Evolutionary conservation across 2,329 filamentous ascomycete genomes (phyloP), one percentile per base, ranked within the genome.

Genomic region (Alternaria viburni): DNA sequence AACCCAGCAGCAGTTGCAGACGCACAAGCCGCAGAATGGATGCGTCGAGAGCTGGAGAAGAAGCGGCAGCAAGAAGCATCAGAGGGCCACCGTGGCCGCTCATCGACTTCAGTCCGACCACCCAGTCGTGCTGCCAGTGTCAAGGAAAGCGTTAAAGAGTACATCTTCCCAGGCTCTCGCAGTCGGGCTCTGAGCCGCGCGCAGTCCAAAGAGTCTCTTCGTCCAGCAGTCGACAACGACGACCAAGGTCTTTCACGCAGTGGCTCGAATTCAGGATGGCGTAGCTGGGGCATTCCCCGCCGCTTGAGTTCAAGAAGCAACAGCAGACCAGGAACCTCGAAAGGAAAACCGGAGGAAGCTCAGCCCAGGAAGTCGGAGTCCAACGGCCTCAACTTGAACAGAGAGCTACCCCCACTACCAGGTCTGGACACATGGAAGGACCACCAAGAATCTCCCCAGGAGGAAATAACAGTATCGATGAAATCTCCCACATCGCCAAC

Each of bases 381-480:
- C 9, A 47, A 54, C 12, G 41, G 47, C 3, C 60, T 83, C 61
- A 80, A 85, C 57, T 74, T 85, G 30, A 85, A 85, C 68, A 73
- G 83, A 59, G 82, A 84, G 61, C 70, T 85, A 23, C 83, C 83
- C 32, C 83, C 83, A 5, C 65, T 85, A 11, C 83, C 83, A 7
- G 80, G 82, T 51, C 73, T 85, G 6, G 82, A 84, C 59, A 78
- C 72, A 5, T 80, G 77, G 77, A 77, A 75, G 52, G 70, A 76
- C 13, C 59, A 61, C 8, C 66, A 72, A 44, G 54, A 66, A 25
- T 59, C 61, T 36, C 54, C 55, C 44, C 60, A 65, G 32, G 70
- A 73, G n/a, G 57, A 41, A 41, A 41, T 41, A 41, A 41, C 52
- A 11, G 67, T 66, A 43, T 64, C 69, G 12, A 64, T 69, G 15